A percentile compares a stretch with the other conserved stretches of the same genome.
These are phyloP conservation scores for Heliamphora pulchella DNA, from an alignment of 179 eudicot genomes.

Conservation along the genomic window DNA sequence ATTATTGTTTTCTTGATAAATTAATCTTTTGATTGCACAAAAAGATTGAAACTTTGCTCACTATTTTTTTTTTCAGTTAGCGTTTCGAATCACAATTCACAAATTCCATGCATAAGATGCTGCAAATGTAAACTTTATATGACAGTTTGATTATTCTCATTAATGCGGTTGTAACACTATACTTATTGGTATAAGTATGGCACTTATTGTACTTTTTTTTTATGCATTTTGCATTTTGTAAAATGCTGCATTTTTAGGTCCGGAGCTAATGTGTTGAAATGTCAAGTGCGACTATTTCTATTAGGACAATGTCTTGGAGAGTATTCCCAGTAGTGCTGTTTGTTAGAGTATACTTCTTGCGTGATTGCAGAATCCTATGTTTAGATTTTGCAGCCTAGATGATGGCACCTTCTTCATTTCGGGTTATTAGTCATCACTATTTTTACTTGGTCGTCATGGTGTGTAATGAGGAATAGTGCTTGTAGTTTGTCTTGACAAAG, in stretches of 20 bases:
- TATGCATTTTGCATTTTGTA: background rate
- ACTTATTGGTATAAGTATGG: background rate
- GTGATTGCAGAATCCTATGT: constrained; percentile 12
- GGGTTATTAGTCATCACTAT: background rate
- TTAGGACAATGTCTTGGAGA: constrained; percentile 3
- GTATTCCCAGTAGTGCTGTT: background rate
- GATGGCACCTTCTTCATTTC: background rate
- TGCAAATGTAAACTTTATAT: too few species aligned
- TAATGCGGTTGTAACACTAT: background rate
- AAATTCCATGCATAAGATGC: background rate
- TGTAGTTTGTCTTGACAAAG: too few species aligned
- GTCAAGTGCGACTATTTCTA: background rate
- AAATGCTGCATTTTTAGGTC: background rate
- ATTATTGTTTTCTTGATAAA: background rate
- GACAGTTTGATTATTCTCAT: background rate
- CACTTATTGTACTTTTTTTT: background rate
- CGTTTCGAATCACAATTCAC: background rate
- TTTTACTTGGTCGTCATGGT: too few species aligned
- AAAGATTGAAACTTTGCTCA: background rate
- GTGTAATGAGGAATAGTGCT: too few species aligned
- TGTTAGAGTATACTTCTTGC: constrained; percentile 9
- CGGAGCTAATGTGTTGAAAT: background rate
- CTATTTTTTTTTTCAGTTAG: background rate
- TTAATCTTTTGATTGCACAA: background rate
- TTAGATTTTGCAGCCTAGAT: constrained; percentile 11